Percentiles rank a stretch among this genome's conserved stretches.
phyloP scores from a whole-genome alignment of 176 grass and related monocot genomes.

The Cenchrus fungigraminus region DNA sequence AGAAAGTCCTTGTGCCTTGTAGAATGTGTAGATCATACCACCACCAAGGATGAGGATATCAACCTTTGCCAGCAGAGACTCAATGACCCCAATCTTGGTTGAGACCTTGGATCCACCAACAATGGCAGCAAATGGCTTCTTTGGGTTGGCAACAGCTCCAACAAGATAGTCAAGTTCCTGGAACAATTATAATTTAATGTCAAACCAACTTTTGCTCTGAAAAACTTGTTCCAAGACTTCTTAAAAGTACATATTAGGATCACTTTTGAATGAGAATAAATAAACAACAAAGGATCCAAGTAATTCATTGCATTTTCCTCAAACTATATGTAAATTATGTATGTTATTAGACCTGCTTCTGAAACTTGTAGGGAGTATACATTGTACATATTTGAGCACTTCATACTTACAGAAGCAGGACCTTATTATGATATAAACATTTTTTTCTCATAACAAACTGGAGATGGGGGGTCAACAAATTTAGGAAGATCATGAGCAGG shows the following conservation, averaged over 20 bases:
- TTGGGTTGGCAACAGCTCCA: slow-evolving; percentile 89
- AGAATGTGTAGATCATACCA: slow-evolving; percentile 97
- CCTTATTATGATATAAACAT: background rate
- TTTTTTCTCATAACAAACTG: background rate
- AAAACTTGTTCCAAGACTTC: background rate
- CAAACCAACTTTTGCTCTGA: background rate
- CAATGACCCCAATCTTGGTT: slow-evolving; percentile 91
- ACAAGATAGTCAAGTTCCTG: slow-evolving; percentile 99
- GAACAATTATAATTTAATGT: background rate
- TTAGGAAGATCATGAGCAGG: background rate
- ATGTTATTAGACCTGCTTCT: background rate
- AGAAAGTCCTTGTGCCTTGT: slow-evolving; percentile 85
- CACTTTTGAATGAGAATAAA: background rate
- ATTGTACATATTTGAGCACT: background rate
- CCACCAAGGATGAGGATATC: slow-evolving; percentile 95
- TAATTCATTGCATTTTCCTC: background rate
- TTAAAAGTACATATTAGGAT: background rate
- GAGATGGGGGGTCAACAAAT: background rate
- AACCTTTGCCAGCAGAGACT: slow-evolving; percentile 81
- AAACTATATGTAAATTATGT: background rate
- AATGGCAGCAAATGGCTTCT: slow-evolving; percentile 93
- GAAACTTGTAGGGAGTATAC: background rate
- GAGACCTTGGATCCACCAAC: slow-evolving; percentile 99
- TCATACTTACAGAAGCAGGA: background rate
- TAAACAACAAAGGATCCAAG: background rate